phyloP scores from a whole-genome alignment of 2,329 filamentous ascomycete species.

The Rutstroemia sp. region DNA sequence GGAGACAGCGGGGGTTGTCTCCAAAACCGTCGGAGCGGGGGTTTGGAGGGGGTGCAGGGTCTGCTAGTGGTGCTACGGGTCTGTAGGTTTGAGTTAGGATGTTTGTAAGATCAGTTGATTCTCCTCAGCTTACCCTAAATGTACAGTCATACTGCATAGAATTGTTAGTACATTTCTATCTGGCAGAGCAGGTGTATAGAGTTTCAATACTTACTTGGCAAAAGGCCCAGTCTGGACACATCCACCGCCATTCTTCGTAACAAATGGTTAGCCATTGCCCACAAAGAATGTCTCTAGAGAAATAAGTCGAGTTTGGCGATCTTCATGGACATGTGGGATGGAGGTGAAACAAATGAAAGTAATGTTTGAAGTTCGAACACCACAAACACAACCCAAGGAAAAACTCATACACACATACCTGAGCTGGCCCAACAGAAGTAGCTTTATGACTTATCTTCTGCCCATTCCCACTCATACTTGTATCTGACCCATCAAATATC shows the following conservation, averaged over 20 bases:
- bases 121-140: constrained; percentile 38
- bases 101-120: constrained; percentile 20
- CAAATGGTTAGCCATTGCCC: no score
- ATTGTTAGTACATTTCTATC: no score
- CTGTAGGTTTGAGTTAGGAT: constrained; percentile 7
- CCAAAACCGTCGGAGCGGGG: constrained; percentile 26
- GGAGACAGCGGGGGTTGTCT: constrained; percentile 36
- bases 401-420: neutral
- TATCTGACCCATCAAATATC: constrained; percentile 47
- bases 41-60: constrained; percentile 26
- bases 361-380: no score
- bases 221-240: constrained; percentile 43
- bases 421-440: constrained; percentile 30
- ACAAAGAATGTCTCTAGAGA: no score
- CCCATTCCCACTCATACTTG: constrained; percentile 43
- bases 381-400: no score
- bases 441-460: constrained; percentile 24
- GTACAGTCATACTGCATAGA: constrained; percentile 26
- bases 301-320: no score
- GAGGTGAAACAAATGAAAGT: no score
- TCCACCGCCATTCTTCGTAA: constrained; percentile 39
- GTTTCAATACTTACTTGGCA: constrained; percentile 22
- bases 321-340: no score
- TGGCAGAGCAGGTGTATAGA: no score
- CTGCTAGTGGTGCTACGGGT: constrained; percentile 15